These are phyloP conservation scores for Mortierella claussenii DNA, from an alignment of 192 early-diverging fungal species.

Conservation along the genomic window DNA sequence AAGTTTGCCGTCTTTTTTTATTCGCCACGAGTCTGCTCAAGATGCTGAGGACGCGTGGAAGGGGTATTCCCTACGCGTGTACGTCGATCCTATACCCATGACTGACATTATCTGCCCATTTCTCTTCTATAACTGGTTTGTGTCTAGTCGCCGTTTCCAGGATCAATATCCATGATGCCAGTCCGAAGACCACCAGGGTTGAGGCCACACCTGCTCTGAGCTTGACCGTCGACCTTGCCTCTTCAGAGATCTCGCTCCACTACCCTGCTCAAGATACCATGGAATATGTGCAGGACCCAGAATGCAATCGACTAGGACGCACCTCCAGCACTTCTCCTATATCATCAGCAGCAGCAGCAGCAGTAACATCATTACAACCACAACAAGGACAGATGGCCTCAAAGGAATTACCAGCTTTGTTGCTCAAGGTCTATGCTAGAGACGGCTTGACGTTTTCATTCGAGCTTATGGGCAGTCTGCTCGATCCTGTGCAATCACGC, in stretches of 20 bases:
- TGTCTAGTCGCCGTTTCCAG: slow-evolving; percentile 23
- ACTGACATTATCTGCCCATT: neutral
- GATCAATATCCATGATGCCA: slow-evolving; percentile 19
- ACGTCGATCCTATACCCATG: no score
- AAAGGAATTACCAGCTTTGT: slow-evolving; percentile 9
- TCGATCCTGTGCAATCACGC: slow-evolving; percentile 31
- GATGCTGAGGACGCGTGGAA: no score
- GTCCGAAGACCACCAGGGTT: neutral
- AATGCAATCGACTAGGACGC: neutral
- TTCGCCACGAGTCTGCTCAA: no score
- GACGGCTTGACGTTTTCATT: slow-evolving; percentile 16
- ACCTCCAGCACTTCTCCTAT: neutral
- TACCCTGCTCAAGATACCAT: neutral
- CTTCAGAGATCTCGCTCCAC: slow-evolving; percentile 20
- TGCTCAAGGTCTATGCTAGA: slow-evolving; percentile 23
- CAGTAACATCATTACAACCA: neutral
- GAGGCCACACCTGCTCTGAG: neutral
- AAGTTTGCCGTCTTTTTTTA: no score
- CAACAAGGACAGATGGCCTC: neutral
- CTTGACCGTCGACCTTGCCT: slow-evolving; percentile 6
- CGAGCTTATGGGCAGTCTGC: slow-evolving; percentile 18
- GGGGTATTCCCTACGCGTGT: no score
- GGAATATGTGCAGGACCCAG: slow-evolving; percentile 28
- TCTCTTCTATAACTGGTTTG: neutral
- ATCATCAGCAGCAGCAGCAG: neutral